Evolutionary conservation across 352 stramenopile genomes (phyloP).

Genomic region (Elongisporangium undulatum): DNA sequence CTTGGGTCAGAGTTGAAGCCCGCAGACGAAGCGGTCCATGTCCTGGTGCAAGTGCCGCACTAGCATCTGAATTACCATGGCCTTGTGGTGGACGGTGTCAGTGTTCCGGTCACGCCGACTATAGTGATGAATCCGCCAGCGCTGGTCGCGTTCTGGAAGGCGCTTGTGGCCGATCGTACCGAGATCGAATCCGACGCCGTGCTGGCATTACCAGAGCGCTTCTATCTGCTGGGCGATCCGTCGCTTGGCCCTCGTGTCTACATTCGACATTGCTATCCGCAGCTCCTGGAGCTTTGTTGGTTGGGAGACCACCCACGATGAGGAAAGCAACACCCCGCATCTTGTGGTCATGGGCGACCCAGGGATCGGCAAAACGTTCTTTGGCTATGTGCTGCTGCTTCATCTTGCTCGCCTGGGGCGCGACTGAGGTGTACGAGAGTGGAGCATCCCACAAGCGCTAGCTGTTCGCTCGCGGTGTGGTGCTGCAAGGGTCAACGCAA

Average conservation of each 20-base stretch:
- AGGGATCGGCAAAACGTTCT: slow-evolving; percentile 25
- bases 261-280: slow-evolving; percentile 22
- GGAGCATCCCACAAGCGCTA: slow-evolving; percentile 3
- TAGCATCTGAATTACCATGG: too few relatives aligned
- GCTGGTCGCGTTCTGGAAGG: slow-evolving; percentile 23
- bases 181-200: slow-evolving; percentile 15
- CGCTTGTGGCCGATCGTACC: slow-evolving; percentile 12
- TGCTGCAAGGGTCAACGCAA: slow-evolving; percentile 12
- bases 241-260: slow-evolving; percentile 19
- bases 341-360: slow-evolving; percentile 28
- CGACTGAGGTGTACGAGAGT: slow-evolving; percentile 23
- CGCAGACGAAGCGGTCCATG: too few relatives aligned
- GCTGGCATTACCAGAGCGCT: slow-evolving; percentile 8
- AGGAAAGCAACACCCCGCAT: slow-evolving; percentile 20
- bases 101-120: slow-evolving; percentile 14
- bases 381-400: slow-evolving; percentile 19
- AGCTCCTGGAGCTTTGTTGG: slow-evolving; percentile 14
- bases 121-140: slow-evolving; percentile 19
- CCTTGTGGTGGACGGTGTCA: too few relatives aligned
- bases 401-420: slow-evolving; percentile 13
- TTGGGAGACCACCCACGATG: too few relatives aligned
- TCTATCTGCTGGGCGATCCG: slow-evolving; percentile 9
- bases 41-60: too few relatives aligned
- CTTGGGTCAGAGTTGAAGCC: too few relatives aligned
- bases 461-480: slow-evolving; percentile 8